Evolutionary conservation across 805 yeast species (phyloP), one percentile per base, ranked within the genome.

Genomic region (Zygotorulaspora sp.): DNA sequence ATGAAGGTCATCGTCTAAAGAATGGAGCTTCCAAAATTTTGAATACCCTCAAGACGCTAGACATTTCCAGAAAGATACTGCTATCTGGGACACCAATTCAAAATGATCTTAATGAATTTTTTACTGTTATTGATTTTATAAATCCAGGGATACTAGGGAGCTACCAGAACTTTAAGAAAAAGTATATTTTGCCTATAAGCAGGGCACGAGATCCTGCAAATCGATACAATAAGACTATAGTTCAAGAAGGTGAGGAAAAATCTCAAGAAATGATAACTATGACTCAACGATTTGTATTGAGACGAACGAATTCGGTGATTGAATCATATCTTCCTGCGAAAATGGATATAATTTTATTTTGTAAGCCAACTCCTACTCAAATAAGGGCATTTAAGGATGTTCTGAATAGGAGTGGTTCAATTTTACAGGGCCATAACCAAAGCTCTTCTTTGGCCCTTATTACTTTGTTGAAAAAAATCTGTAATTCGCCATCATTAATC

Each of bases 51-150:
- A 75, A 73, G 27, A 51, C 68, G 1, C 60, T 88, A 12, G 64
- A 77, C 28, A 70, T 81, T 3, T 66, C 67, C 6, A 74, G 69
- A 29, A 76, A 81, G 43, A 65, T 90, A 2, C 53, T 90, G 4
- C 64, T 92, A 5, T 77, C 95, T 0, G 98, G 96, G 0, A 87
- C 96, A 0, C 96, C 96, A 0, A 86, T 92, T 23, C 98, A 92
- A 56, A 92, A 92, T 61, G 96, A 92, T 58, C 70, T 92, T 32
- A 65, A 65, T 2, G 98, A 92, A 56, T 90, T 85, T 57, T 86
- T 68, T 61, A 80, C 83, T 7, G 77, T 92, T 50, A 75, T 82
- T 5, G 83, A 87, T 53, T 90, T 90, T 55, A 66, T 87, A 9
- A 88, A 87, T 52, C 96, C 96, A 0, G 90, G 89, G 0, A 65